Evolutionary conservation across 2,329 filamentous ascomycete species (phyloP), one percentile per base, ranked within the genome.

Genomic region (Fusarium bactridioides): DNA sequence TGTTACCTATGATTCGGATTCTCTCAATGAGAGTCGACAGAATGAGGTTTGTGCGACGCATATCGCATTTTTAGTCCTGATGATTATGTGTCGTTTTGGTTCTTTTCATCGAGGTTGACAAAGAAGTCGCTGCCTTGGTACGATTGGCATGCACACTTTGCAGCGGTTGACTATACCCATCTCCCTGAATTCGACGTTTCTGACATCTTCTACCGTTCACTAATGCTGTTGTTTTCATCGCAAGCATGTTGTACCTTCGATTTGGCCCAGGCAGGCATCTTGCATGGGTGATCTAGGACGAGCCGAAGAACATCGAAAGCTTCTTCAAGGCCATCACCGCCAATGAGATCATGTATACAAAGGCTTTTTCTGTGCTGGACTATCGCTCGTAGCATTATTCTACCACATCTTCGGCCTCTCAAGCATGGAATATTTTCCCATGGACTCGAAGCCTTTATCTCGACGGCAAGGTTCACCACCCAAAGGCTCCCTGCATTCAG

Each of bases 81-180:
- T 67, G 40, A 33, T 65, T 1, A 25, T 65, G 53, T 65, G 1
- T 61, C 61, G 1, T 67, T 53, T 12, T 53, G 53, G 1, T 60
- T 40, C 10, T 29, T 41, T 8, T 54, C 61, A 4, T 8, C 53
- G 0, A 40, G 40, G 1, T 15, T 65, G 16, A 19, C 53, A 0
- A 41, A 65, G 2, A 67, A 66, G 3, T 7, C 21, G 0, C 3
- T 60, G 5, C 19, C 25, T 1, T 54, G 61, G 61, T 45, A 65
- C 7, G 61, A 67, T 19, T 67, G 45, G 40, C 64, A 54, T 41
- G 61, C 64, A 6, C 48, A 47, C 6, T 66, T 60, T 18, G 64
- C 61, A 7, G 47, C 61, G 0, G 64, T 54, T 33, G n/a, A 40
- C 27, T 2, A 4, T 9, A 7, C n/a, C 5, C 3, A 5, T 0